Evolutionary conservation across 2,329 filamentous ascomycete species (phyloP), one percentile per base, ranked within the genome.

Genomic region (Fusarium compactum): DNA sequence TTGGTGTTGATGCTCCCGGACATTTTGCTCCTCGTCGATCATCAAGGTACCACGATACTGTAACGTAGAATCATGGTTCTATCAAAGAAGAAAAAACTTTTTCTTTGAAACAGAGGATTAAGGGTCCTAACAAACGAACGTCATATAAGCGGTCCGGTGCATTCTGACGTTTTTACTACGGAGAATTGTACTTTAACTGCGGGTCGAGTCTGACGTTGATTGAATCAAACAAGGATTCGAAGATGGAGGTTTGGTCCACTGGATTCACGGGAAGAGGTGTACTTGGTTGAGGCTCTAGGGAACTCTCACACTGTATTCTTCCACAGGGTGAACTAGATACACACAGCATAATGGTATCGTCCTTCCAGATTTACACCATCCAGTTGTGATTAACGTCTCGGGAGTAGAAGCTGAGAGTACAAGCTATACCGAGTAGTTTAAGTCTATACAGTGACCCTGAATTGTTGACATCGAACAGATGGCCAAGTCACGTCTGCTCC

Each of bases 21-120:
- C 38, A 24, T 56, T 70, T 71, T 71, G 45, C 68, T 70, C 68
- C 64, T 34, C 41, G 10, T 8, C 18, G 18, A 62, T 22, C 44
- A 45, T 30, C 50, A 45, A 27, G 27, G 48, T 24, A 44, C 27
- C 15, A 54, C 15, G 20, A 48, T 34, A 41, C 56, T 25, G 18
- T 25, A 52, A 40, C 18, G 5, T 9, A 45, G 27, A 38, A 51
- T 32, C 46, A 48, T 53, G 29, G 12, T 48, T 47, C 24, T 15
- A 20, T n/a, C 8, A 41, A 11, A 24, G 30, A n/a, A 8, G 18
- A 7, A 45, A 61, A 61, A 41, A 16, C n/a, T 53, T 47, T 65
- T 40, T 50, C 22, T 44, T 22, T 20, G 15, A n/a, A 41, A n/a
- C 25, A 38, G 18, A 43, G 20, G 8, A 47, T 29, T 53, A 34